Evolutionary conservation across 2,329 filamentous ascomycete species (phyloP), one percentile per base, ranked within the genome.

Genomic region (Coleophoma cylindrospora): DNA sequence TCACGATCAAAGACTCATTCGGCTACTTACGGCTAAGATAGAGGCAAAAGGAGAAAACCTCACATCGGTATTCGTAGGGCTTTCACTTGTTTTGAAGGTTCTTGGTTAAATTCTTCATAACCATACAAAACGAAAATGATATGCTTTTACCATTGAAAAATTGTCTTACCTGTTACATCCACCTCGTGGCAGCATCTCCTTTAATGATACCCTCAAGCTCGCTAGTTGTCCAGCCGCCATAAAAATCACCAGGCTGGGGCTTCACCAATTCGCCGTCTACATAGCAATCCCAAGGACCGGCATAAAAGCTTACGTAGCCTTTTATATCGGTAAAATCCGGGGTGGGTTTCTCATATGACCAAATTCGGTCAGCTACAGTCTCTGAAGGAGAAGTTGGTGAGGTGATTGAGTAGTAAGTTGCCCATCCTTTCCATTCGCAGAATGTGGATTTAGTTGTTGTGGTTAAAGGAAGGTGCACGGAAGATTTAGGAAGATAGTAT

Each of bases 211-310:
- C 76, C 56, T 77, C 75, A 53, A 84, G 73, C 50, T 84, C 80
- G 53, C 73, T 75, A 45, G 79, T 83, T 53, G 80, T 76, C 80
- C 81, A 85, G 2, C 81, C 81, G 21, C 81, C 81, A 64, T 83
- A 84, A 55, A 83, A 84, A 57, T 84, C 80, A 8, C 79, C 79
- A 14, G 77, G 78, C 66, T 83, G 79, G 37, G 79, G 68, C 62
- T 76, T 69, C 17, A 83, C 81, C 59, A 71, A 71, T 63, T 84
- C 80, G 10, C 79, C 79, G 62, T 84, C 79, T 4, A 83, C 80
- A 62, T 72, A 80, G 58, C 80, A 84, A 51, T 81, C 75, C 80
- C 79, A 83, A 12, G 79, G 79, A 13, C 74, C 77, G 12, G 77
- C 78, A 60, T 82, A 84, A 57, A 84, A 80, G 38, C 75, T 78